These are phyloP conservation scores for Coleophoma cylindrospora DNA, from an alignment of 2,329 filamentous ascomycete genomes.

Conservation along the genomic window DNA sequence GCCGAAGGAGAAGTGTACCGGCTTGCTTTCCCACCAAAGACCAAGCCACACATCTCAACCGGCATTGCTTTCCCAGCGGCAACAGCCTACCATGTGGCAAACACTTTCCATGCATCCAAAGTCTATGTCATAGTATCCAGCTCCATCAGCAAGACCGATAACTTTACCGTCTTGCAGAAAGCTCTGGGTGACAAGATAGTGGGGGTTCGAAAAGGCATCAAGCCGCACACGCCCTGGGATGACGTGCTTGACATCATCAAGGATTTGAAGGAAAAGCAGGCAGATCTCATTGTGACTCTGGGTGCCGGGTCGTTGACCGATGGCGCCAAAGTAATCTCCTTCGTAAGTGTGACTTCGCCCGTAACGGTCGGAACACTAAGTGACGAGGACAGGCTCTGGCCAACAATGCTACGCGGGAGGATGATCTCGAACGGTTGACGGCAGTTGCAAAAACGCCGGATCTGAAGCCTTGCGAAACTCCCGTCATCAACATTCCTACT, in stretches of 20 bases:
- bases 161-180: conserved; percentile 18
- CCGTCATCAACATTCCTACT: conserved; percentile 35
- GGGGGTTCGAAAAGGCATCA: conserved; percentile 24
- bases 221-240: conserved; percentile 26
- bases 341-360: conserved; percentile 9
- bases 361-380: background rate
- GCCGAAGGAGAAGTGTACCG: background rate
- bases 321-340: conserved; percentile 24
- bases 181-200: conserved; percentile 20
- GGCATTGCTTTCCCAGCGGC: conserved; percentile 19
- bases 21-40: conserved; percentile 2
- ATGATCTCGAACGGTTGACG: conserved; percentile 10
- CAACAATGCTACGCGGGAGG: conserved; percentile 13
- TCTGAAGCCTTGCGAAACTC: conserved; percentile 18
- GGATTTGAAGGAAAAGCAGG: conserved; percentile 17
- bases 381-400: conserved; percentile 12
- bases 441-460: conserved; percentile 4
- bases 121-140: conserved; percentile 27
- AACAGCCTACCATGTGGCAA: conserved; percentile 20
- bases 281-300: conserved; percentile 26
- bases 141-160: conserved; percentile 25
- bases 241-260: conserved; percentile 24
- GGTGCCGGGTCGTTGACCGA: conserved; percentile 28
- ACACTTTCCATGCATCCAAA: conserved; percentile 20
- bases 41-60: conserved; percentile 18